These are phyloP conservation scores for Peniophora sp. DNA, from an alignment of 1,284 basidiomycete species.

Conservation along the genomic window DNA sequence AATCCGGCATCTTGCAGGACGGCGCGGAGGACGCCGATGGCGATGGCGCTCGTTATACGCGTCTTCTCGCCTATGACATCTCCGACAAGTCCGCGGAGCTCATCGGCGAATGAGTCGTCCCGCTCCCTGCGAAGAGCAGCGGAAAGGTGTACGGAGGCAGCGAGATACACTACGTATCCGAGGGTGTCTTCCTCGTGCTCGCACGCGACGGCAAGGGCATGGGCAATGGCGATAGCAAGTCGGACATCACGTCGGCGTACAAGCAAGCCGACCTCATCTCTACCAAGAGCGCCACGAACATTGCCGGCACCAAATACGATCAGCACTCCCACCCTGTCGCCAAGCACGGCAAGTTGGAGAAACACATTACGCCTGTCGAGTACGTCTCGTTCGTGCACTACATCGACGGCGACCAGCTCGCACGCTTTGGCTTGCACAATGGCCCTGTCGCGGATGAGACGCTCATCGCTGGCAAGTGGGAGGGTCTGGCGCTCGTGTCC, in stretches of 20 bases:
- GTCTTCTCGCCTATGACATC: conserved; percentile 51
- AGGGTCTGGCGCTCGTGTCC: conserved; percentile 54
- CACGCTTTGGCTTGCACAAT: conserved; percentile 58
- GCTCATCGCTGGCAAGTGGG: conserved; percentile 63
- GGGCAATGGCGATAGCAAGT: conserved; percentile 51
- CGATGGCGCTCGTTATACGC: conserved; percentile 40
- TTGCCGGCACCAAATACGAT: conserved; percentile 52
- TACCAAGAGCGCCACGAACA: conserved; percentile 53
- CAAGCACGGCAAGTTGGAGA: conserved; percentile 37
- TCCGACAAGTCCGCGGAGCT: conserved; percentile 25
- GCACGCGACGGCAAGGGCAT: conserved; percentile 44
- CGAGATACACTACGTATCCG: conserved; percentile 51
- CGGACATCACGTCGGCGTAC: conserved; percentile 38
- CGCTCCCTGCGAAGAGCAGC: conserved; percentile 45
- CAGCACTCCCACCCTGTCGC: conserved; percentile 46
- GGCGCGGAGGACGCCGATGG: too few relatives aligned
- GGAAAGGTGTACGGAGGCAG: conserved; percentile 47
- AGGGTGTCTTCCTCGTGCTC: conserved; percentile 48
- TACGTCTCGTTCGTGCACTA: conserved; percentile 53
- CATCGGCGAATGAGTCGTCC: conserved; percentile 56
- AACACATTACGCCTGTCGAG: conserved; percentile 41
- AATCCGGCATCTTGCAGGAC: conserved; percentile 53
- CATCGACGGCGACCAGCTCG: conserved; percentile 42
- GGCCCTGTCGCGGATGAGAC: conserved; percentile 39
- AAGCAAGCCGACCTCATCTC: conserved; percentile 53